Base-by-base conservation (phyloP, 83 land plant genomes). In the Picea engelmannii region DNA sequence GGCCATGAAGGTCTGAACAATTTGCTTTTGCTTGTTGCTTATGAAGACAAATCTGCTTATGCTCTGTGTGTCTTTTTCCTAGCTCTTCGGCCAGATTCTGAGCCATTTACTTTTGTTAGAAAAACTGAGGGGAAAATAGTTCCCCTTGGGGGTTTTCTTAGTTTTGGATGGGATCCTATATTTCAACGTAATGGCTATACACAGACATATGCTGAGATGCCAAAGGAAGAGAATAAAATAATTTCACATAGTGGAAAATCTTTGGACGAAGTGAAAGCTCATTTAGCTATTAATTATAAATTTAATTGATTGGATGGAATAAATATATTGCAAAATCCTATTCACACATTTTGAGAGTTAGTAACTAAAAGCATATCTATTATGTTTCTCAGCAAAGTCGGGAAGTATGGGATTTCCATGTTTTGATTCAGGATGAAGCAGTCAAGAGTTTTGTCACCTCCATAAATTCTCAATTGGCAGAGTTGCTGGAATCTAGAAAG, bases 1-100 rank as follows among this genome's bases (percentile, higher is more conserved):
- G 98, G 99, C 18, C 99, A 93, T 90, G 98, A 97, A 95, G 99
- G 99, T 65, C 78, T 97, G 83, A 97, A 97, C 83, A 97, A 97
- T n/a, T n/a, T n/a, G n/a, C n/a, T n/a, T n/a, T 84, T 97, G 74
- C 65, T 97, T 83, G 90, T 86, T 87, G 98, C 99, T 66, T 94
- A 95, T 86, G 95, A 95, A 49, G 99, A 97, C 83, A 97, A 97
- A 87, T 91, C 98, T 77, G 98, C 99, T 67, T 97, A 92, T 90
- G 99, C 96, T 31, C 80, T 92, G 78, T 97, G 99, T 73, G 81
- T 91, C 6, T 94, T 97, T 83, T 95, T 98, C 62, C 86, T 97
- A 82, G 92, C 96, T 47, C 93, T 97, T 79, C 93, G 98, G 35
- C 98, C 99, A 69, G 84, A 87, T 81, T 73, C 80, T 23, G 96